phyloP scores from a whole-genome alignment of 371 early-diverging fungal species.

The Smittium culicis region DNA sequence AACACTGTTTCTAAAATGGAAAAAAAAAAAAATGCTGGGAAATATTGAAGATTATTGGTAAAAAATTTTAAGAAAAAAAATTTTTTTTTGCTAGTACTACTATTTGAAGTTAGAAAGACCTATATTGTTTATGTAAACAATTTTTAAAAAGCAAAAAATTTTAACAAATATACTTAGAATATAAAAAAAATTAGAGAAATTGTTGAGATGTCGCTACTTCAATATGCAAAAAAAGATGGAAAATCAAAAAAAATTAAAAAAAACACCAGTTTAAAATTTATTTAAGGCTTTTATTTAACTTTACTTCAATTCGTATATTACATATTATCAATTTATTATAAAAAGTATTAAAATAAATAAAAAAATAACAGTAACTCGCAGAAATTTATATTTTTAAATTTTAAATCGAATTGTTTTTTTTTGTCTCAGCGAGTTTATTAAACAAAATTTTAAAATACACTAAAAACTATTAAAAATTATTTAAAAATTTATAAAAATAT shows the following conservation, averaged over 20 bases:
- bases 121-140: not conserved
- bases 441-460: too few species aligned
- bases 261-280: not conserved
- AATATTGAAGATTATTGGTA: not conserved
- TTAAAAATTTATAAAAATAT: too few species aligned
- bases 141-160: not conserved
- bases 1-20: not conserved
- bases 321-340: not conserved
- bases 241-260: not conserved
- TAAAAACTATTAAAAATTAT: too few species aligned
- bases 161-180: not conserved
- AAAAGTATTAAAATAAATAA: not conserved
- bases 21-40: not conserved
- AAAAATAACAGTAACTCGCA: not conserved
- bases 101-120: not conserved
- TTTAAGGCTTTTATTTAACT: too few species aligned
- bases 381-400: too few species aligned
- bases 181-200: not conserved
- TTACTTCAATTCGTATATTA: not conserved
- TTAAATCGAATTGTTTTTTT: too few species aligned
- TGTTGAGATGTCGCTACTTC: not conserved
- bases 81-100: not conserved
- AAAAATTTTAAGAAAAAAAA: not conserved
- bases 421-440: too few species aligned
- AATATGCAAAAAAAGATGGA: not conserved